Evolutionary conservation across 495 filamentous ascomycete genomes (phyloP).

Genomic region (Astrothelium subdiscretum): DNA sequence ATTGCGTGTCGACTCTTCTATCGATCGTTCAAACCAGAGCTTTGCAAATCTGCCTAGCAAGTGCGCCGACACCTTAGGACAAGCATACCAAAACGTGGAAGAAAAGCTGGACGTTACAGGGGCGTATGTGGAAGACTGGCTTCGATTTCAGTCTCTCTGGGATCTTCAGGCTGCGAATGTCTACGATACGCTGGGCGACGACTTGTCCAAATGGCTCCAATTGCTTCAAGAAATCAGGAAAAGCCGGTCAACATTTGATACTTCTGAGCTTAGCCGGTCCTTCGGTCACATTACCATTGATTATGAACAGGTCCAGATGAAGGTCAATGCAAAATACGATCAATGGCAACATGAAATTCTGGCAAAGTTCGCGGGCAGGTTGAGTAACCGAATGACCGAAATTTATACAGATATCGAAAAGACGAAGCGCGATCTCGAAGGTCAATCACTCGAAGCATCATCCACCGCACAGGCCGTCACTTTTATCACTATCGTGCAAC

Average conservation of each 20-base stretch:
- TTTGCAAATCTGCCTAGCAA: conserved; percentile 79
- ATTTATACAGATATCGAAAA: conserved; percentile 80
- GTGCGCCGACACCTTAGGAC: conserved; percentile 63
- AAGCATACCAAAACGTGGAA: conserved; percentile 73
- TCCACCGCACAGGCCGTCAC: conserved; percentile 93
- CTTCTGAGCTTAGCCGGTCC: conserved; percentile 74
- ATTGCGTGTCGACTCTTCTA: conserved; percentile 57
- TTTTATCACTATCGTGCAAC: conserved; percentile 96
- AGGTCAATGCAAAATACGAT: conserved; percentile 97
- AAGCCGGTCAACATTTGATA: conserved; percentile 87
- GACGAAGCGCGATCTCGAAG: conserved; percentile 77
- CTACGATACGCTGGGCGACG: conserved; percentile 79
- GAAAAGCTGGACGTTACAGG: conserved; percentile 62
- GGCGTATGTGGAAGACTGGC: conserved; percentile 87
- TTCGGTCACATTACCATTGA: conserved; percentile 93
- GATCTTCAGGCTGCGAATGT: conserved; percentile 93
- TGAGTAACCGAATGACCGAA: conserved; percentile 84
- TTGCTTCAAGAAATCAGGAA: conserved; percentile 90
- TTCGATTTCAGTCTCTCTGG: conserved; percentile 98
- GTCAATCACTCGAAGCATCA: conserved; percentile 77
- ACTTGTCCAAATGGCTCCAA: conserved; percentile 85
- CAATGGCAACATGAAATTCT: conserved; percentile 99
- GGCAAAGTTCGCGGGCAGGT: conserved; percentile 75
- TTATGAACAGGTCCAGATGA: conserved; percentile 95
- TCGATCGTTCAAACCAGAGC: conserved; percentile 48